Evolutionary conservation across 768 basidiomycete species (phyloP), one percentile per base, ranked within the genome.

Genomic region (Exsudoporus frostii): DNA sequence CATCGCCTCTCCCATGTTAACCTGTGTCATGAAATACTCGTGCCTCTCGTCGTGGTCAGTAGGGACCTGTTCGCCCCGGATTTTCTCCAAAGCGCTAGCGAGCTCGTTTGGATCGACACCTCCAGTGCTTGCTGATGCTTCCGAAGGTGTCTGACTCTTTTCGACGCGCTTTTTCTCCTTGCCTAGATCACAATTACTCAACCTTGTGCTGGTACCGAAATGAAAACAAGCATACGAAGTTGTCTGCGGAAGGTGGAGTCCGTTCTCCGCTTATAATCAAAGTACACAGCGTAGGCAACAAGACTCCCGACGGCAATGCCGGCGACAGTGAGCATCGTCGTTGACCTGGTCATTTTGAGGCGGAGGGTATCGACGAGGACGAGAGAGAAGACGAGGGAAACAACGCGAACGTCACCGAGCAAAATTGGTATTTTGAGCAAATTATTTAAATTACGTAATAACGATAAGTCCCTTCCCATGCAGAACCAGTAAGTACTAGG

Each of bases 201-300:
- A 49, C 32, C 10, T 1, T 19, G 17, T 36, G 40, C 30, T 10
- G 8, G 20, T 5, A 40, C 2, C 4, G 33, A n/a, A 42, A 44
- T 10, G 40, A 49, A 53, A 52, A 42, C 48, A 57, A 45, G 81
- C 91, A 60, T 72, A 89, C 94, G 84, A 53, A 98, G 80, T 67
- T 83, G 85, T 74, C 84, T 92, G 68, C 97, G 84, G 80, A 99
- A 99, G 15, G 80, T 78, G 39, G 76, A 71, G 66, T 97, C 92
- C 67, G 89, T 91, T 65, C 95, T 82, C 47, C 97, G 86, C 76
- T 82, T 90, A 76, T 96, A 86, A 78, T 99, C 97, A 65, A 98
- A 99, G 74, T 93, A 98, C 49, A 83, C 79, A 29, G 89, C 92
- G 70, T 98, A 98, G 22, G 85, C 92, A 33, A 89, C 71, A 36